A percentile compares a stretch with the other conserved stretches of the same genome.
Conservation (phyloP, 805 yeast genomes). For the Monosporozyma yasuniensis region DNA sequence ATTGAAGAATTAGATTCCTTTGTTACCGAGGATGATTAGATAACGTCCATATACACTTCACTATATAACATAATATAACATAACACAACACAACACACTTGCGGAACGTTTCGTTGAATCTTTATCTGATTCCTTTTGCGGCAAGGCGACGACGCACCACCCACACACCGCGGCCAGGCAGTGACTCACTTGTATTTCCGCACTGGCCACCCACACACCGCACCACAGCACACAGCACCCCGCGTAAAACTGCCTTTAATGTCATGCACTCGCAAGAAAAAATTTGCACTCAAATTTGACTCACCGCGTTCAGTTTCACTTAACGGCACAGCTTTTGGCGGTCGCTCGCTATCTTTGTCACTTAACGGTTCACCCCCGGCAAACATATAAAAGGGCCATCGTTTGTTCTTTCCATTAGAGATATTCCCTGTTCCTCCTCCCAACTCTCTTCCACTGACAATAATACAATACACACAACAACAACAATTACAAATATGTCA, state of each 20-base stretch:
- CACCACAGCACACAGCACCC: not conserved
- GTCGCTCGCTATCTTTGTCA: slow-evolving; percentile 13
- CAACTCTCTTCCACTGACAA: not conserved
- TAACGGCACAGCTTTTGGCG: slow-evolving; percentile 2
- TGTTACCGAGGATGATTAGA: slow-evolving; percentile 7
- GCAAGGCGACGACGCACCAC: no score
- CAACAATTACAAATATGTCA: slow-evolving; percentile 52
- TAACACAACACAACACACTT: no score
- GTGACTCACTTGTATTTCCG: no score
- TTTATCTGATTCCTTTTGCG: no score
- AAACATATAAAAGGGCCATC: slow-evolving; percentile 1
- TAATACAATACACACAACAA: not conserved
- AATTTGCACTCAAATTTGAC: not conserved
- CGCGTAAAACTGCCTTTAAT: not conserved
- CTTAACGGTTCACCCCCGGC: slow-evolving; percentile 6
- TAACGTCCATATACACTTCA: not conserved
- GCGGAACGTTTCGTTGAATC: no score
- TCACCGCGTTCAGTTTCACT: slow-evolving; percentile 6
- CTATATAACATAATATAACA: not conserved
- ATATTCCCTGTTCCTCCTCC: not conserved
- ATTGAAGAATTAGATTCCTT: slow-evolving; percentile 39
- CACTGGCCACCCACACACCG: not conserved
- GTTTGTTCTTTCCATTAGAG: slow-evolving; percentile 4
- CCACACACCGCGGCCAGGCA: no score
- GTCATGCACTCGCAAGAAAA: not conserved